Evolutionary conservation across 73 alveolate species (phyloP).

Genomic region (Paraurostyla sp.): DNA sequence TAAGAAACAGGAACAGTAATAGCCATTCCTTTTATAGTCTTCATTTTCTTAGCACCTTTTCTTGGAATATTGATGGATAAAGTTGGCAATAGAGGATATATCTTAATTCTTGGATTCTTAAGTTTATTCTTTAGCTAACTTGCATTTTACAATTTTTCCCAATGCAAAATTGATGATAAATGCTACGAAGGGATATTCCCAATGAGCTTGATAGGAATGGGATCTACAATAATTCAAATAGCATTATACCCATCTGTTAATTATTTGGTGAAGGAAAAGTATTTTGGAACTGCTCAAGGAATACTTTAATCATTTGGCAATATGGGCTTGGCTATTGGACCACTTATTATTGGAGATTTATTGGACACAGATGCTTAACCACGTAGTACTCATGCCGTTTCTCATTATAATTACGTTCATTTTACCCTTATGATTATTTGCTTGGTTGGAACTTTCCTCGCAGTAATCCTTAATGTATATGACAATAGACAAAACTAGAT

Average conservation of each 20-base stretch:
- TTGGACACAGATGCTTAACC: not conserved
- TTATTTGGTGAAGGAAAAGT: constrained; percentile 32
- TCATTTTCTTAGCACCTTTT: constrained; percentile 34
- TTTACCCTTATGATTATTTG: not conserved
- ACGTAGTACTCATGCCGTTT: not conserved
- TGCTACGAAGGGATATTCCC: constrained; percentile 49
- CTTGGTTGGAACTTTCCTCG: not conserved
- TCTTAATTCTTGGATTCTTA: not conserved
- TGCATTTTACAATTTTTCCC: not conserved
- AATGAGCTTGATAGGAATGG: constrained; percentile 41
- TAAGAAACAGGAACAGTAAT: constrained; percentile 7
- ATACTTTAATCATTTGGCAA: not conserved
- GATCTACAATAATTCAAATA: not conserved
- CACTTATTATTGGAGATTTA: constrained; percentile 3
- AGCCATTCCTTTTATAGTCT: constrained; percentile 29
- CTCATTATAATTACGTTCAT: not conserved
- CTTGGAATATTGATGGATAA: constrained; percentile 40
- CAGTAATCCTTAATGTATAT: not conserved
- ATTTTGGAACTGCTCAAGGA: constrained; percentile 54
- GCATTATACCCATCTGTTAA: constrained; percentile 25
- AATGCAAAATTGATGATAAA: not conserved
- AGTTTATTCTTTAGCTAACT: not conserved
- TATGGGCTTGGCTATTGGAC: constrained; percentile 16
- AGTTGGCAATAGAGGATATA: constrained; percentile 25
- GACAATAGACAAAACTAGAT: not conserved